Percentiles rank a stretch among this genome's conserved stretches.
Evolutionary conservation across 148 eudicot genomes (phyloP).

Genomic region (Rheum nobile): DNA sequence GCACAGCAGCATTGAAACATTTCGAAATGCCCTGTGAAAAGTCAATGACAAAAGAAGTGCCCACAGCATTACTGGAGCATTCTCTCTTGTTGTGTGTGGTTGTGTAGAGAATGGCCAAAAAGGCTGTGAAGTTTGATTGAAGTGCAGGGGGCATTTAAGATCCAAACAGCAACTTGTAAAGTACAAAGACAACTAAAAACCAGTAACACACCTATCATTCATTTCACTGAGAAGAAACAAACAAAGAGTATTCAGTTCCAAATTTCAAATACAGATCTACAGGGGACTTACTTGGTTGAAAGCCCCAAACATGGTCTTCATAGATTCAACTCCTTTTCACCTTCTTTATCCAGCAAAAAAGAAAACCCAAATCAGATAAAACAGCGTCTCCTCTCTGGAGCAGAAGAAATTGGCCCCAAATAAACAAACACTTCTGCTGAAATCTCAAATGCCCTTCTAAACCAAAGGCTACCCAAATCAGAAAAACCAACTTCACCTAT

Average conservation of each 20-base stretch:
- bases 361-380: conserved; percentile 15
- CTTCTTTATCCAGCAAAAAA: conserved; percentile 20
- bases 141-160: conserved; percentile 21
- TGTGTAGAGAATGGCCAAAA: background rate
- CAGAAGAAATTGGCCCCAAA: background rate
- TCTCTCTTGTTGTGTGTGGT: background rate
- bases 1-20: background rate
- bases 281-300: conserved; percentile 33
- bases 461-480: conserved; percentile 7
- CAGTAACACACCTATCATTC: background rate
- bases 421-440: background rate
- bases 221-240: conserved; percentile 1
- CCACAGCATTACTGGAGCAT: background rate
- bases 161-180: conserved; percentile 19
- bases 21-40: conserved; percentile 6
- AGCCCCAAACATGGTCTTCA: conserved; percentile 29
- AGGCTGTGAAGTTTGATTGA: background rate
- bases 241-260: conserved; percentile 6
- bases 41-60: background rate
- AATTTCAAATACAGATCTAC: conserved; percentile 34
- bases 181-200: conserved; percentile 7
- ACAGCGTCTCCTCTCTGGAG: background rate
- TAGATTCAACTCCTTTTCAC: conserved; percentile 20
- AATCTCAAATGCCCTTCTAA: background rate
- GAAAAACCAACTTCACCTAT: background rate